Evolutionary conservation across 2,329 filamentous ascomycete species (phyloP).

Genomic region (Ascochyta pisi): DNA sequence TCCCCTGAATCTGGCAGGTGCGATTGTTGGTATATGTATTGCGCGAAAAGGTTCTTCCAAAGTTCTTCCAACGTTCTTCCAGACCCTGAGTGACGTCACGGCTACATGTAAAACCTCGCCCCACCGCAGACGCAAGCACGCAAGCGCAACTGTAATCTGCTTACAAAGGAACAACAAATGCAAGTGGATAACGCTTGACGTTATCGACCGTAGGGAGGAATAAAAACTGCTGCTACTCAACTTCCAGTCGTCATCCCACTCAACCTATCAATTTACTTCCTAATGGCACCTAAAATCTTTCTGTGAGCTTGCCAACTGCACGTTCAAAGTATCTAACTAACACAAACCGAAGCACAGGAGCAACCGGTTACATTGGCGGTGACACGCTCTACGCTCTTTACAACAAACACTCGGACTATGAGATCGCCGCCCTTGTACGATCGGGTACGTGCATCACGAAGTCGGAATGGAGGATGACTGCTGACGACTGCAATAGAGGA

Average conservation of each 20-base stretch:
- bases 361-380: constrained; percentile 42
- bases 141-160: background rate
- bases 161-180: constrained; percentile 1
- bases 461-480: no score
- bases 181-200: background rate
- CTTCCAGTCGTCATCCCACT: background rate
- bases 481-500: constrained; percentile 39
- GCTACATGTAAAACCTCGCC: background rate
- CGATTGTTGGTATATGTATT: background rate
- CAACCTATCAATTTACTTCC: background rate
- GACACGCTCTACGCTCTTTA: constrained; percentile 54
- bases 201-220: background rate
- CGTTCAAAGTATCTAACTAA: background rate
- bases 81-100: constrained; percentile 9
- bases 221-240: background rate
- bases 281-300: constrained; percentile 36
- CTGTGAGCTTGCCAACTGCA: constrained; percentile 18
- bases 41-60: constrained; percentile 7
- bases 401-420: constrained; percentile 55
- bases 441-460: constrained; percentile 14
- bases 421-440: constrained; percentile 54
- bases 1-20: background rate
- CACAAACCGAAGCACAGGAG: constrained; percentile 27
- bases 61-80: constrained; percentile 1
- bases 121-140: background rate